Evolutionary conservation across 106 monocot genomes (phyloP), one percentile per base, ranked within the genome.

Genomic region (Allium cepa): DNA sequence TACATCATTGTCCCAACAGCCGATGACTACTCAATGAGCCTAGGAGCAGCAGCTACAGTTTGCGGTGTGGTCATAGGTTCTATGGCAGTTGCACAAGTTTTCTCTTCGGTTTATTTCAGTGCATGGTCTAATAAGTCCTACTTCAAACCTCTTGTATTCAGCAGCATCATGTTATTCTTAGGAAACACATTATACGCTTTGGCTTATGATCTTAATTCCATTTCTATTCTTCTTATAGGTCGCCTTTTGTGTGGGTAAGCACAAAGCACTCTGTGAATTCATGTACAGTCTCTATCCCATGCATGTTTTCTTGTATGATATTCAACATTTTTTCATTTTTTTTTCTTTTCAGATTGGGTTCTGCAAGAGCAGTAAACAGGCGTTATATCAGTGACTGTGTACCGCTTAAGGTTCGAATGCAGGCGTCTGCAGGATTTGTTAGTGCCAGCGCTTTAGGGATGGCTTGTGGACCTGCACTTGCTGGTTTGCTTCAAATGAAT

Each of bases 81-180:
- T 51, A 96, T 91, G 91, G 96, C 96, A 27, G 82, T 92, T 71
- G 96, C 96, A 60, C 96, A 96, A 76, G 75, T 96, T 17, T 91
- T 96, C 73, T 90, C 90, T 28, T 94, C 95, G 47, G 86, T 96
- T 11, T 91, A 96, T 66, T 96, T 96, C 55, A 96, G 95, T 84
- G 88, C 95, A 62, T 96, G 95, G 95, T 91, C 91, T 63, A 96
- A 96, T 64, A 96, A 75, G 63, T 91, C 91, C 48, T 96, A 96
- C 73, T 88, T 88, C 78, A 88, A 71, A 68, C 95, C 91, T 57
- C 88, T 96, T 73, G 75, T 91, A 60, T 96, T 96, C 68, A 96
- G 95, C 76, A 91, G 88, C 47, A 78, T 86, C 56, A 71, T 88
- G 80, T 85, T 96, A 60, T 55, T 91, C 60, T 14, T 86, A 50